Percentiles rank a stretch among this genome's conserved stretches.
Conservation (phyloP, 2,329 filamentous ascomycete species). For the Colletotrichum endophyticum region DNA sequence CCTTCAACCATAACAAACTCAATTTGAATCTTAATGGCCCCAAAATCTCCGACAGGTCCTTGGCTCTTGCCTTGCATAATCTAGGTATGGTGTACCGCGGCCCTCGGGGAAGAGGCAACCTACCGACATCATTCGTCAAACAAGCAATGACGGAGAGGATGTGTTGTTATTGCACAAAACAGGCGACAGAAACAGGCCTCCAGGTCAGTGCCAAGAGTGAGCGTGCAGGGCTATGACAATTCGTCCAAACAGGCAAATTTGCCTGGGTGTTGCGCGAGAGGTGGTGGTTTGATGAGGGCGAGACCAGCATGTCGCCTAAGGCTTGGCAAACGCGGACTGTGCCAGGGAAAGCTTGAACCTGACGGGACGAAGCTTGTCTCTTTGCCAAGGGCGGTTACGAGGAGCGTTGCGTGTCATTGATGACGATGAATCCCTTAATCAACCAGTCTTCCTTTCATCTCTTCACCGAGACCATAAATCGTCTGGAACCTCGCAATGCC, state of each 20-base stretch:
- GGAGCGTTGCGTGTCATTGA: background rate
- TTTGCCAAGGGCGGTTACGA: background rate
- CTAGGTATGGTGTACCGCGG: background rate
- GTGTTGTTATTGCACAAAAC: background rate
- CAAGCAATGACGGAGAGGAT: conserved; percentile 2
- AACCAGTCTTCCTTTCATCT: background rate
- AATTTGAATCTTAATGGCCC: background rate
- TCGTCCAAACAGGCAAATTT: background rate
- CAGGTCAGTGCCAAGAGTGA: conserved; percentile 4
- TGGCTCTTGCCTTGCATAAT: background rate
- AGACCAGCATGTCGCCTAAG: conserved; percentile 11
- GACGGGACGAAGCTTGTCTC: conserved; percentile 14
- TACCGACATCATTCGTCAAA: background rate
- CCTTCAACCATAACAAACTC: background rate
- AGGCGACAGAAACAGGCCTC: background rate
- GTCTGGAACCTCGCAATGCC: background rate
- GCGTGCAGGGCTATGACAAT: conserved; percentile 12
- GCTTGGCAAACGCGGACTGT: conserved; percentile 20
- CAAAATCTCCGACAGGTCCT: background rate
- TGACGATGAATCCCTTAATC: background rate
- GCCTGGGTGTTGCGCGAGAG: background rate
- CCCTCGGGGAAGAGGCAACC: background rate
- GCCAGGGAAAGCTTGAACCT: conserved; percentile 14
- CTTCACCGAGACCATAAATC: background rate
- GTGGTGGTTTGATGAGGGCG: conserved; percentile 1